These are phyloP conservation scores for Myriosclerotinia curreyana DNA, from an alignment of 2,329 filamentous ascomycete species.

Conservation along the genomic window DNA sequence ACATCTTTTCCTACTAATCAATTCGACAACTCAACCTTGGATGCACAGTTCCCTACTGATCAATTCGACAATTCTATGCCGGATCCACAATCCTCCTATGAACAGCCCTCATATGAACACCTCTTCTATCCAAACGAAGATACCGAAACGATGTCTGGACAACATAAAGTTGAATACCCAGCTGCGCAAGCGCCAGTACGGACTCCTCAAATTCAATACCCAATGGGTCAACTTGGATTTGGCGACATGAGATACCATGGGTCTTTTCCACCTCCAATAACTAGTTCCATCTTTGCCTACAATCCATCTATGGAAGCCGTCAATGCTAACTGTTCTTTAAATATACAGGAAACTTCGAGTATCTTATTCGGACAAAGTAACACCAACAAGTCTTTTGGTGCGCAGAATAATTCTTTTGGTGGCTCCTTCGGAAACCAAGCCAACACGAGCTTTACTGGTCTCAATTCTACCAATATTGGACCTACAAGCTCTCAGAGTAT, in stretches of 20 bases:
- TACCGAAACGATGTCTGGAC: not conserved
- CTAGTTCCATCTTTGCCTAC: not conserved
- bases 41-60: not conserved
- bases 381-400: conserved; percentile 10
- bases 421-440: conserved; percentile 9
- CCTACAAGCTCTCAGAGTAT: conserved; percentile 4
- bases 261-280: not conserved
- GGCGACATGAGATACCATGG: not conserved
- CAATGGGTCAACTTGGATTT: not conserved
- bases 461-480: conserved; percentile 10
- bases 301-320: not conserved
- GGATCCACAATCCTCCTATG: not conserved
- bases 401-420: conserved; percentile 7
- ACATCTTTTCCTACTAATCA: not conserved
- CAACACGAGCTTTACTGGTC: conserved; percentile 13
- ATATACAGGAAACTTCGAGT: conserved; percentile 4
- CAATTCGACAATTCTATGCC: not conserved
- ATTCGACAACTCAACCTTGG: not conserved
- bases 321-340: conserved; percentile 4
- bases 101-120: too few relatives aligned
- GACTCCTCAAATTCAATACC: not conserved
- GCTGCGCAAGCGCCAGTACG: conserved; percentile 14
- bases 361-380: conserved; percentile 3
- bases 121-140: not conserved
- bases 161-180: not conserved